A percentile compares a stretch with the other conserved stretches of the same genome.
These are phyloP conservation scores for Bothia castanella DNA, from an alignment of 1,284 basidiomycete species.

Conservation along the genomic window DNA sequence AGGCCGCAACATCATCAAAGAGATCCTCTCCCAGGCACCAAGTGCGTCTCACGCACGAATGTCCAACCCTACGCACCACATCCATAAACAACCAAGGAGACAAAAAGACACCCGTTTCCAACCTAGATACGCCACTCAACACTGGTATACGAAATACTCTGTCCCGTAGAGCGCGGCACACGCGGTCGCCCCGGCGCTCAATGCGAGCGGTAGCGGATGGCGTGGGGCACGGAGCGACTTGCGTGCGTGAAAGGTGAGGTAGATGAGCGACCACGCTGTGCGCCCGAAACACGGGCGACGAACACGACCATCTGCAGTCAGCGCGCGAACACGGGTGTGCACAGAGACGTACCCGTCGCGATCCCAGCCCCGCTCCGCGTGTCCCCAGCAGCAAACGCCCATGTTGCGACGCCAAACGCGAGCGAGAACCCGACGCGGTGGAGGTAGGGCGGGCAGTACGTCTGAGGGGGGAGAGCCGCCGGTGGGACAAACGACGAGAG, in stretches of 20 bases:
- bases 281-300: too few species aligned
- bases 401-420: slow-evolving; percentile 45
- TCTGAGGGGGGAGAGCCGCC: slow-evolving; percentile 21
- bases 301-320: not conserved
- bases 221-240: slow-evolving; percentile 35
- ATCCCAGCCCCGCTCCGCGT: slow-evolving; percentile 44
- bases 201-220: slow-evolving; percentile 33
- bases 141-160: slow-evolving; percentile 42
- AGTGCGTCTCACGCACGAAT: too few species aligned
- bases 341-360: slow-evolving; percentile 36
- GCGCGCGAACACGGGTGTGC: not conserved
- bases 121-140: too few species aligned
- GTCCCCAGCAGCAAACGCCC: slow-evolving; percentile 41
- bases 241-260: slow-evolving; percentile 41
- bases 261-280: slow-evolving; percentile 46
- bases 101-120: too few species aligned
- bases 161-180: slow-evolving; percentile 42
- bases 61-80: too few species aligned
- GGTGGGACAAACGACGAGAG: slow-evolving; percentile 38
- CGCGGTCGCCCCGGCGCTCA: slow-evolving; percentile 34
- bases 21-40: too few species aligned
- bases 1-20: too few species aligned
- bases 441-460: slow-evolving; percentile 40
- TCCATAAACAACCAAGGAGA: too few species aligned
- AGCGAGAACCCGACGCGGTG: slow-evolving; percentile 43